Percentiles rank a stretch among this genome's conserved stretches.
phyloP scores from a whole-genome alignment of 2,329 filamentous ascomycete species.

The Microcyclosporella mali region DNA sequence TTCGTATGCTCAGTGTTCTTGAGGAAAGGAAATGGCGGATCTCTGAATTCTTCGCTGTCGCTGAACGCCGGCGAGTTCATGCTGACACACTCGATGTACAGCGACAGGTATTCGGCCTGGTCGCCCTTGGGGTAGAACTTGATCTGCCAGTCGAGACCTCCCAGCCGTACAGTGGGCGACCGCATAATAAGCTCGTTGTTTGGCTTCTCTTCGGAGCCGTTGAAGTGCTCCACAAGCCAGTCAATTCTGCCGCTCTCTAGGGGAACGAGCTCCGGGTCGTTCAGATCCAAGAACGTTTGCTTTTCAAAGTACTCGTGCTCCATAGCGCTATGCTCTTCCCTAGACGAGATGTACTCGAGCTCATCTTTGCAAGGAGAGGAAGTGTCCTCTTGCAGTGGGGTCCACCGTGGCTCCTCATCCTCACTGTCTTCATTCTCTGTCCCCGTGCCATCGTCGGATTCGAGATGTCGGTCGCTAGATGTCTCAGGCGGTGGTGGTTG shows the following conservation, averaged over 20 bases:
- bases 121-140: conserved; percentile 60
- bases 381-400: conserved; percentile 50
- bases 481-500: neutral
- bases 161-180: conserved; percentile 51
- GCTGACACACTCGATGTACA: conserved; percentile 57
- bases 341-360: conserved; percentile 50
- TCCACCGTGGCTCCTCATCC: conserved; percentile 20
- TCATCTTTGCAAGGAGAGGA: conserved; percentile 53
- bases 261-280: conserved; percentile 53
- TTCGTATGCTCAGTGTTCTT: conserved; percentile 23
- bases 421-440: conserved; percentile 26
- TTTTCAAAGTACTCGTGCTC: conserved; percentile 56
- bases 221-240: conserved; percentile 54
- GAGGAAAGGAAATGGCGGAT: conserved; percentile 27
- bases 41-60: conserved; percentile 22
- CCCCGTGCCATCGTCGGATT: conserved; percentile 3
- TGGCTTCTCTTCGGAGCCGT: conserved; percentile 55
- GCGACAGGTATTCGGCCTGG: conserved; percentile 51
- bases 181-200: conserved; percentile 55
- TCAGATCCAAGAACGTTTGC: conserved; percentile 49
- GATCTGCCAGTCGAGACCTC: conserved; percentile 59
- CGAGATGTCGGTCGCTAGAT: neutral
- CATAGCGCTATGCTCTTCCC: conserved; percentile 48
- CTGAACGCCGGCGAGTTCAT: conserved; percentile 29
- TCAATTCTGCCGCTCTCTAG: conserved; percentile 51